Evolutionary conservation across 1,139 yeast genomes (phyloP).

Genomic region (Geotrichum fermentans): DNA sequence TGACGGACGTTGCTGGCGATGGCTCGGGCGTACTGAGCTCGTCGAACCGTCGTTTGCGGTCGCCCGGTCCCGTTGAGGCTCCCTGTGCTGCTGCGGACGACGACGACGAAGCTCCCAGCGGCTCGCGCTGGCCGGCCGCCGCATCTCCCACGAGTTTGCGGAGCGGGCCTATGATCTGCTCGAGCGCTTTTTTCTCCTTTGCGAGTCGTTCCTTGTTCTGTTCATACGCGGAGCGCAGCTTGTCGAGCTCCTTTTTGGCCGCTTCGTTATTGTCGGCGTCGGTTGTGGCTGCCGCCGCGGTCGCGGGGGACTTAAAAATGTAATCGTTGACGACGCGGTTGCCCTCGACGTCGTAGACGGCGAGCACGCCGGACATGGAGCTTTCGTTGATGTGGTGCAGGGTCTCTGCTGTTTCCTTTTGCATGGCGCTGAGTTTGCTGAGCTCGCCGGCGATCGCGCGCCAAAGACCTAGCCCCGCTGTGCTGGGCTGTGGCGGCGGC

Average conservation of each 20-base stretch:
- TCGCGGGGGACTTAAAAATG: slow-evolving; percentile 4
- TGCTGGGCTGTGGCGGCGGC: slow-evolving; percentile 13
- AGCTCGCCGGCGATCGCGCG: slow-evolving; percentile 21
- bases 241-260: slow-evolving; percentile 13
- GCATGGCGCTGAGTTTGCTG: slow-evolving; percentile 13
- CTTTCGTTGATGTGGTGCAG: slow-evolving; percentile 16
- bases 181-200: slow-evolving; percentile 19
- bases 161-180: slow-evolving; percentile 16
- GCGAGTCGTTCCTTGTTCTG: slow-evolving; percentile 9
- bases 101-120: neutral
- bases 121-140: neutral
- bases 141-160: slow-evolving; percentile 18
- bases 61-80: neutral
- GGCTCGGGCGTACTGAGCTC: neutral
- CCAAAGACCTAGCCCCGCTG: slow-evolving; percentile 20
- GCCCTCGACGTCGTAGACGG: slow-evolving; percentile 20
- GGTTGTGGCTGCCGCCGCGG: neutral
- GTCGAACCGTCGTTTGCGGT: slow-evolving; percentile 4
- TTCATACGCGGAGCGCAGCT: slow-evolving; percentile 10
- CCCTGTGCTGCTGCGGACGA: neutral
- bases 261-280: neutral
- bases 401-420: slow-evolving; percentile 11
- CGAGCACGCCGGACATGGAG: slow-evolving; percentile 18
- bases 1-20: slow-evolving; percentile 1
- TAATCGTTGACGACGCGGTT: slow-evolving; percentile 17